Conservation (phyloP, 306 rosid genomes). For the Benincasa hispida region DNA sequence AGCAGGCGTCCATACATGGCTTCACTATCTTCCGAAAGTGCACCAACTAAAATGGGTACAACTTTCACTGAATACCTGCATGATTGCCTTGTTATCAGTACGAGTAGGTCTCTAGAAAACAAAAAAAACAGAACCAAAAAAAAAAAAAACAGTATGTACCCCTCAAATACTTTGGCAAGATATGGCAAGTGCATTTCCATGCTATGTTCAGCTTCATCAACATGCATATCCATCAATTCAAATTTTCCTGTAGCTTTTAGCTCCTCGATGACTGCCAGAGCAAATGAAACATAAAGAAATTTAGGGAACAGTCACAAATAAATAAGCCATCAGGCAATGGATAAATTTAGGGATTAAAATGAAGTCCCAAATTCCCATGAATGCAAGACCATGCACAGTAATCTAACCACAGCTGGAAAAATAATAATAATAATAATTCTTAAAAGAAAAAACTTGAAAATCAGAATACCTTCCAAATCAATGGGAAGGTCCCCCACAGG, state of each 20-base stretch:
- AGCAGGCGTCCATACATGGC: constrained; percentile 74
- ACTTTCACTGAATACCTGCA: constrained; percentile 69
- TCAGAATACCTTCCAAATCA: constrained; percentile 81
- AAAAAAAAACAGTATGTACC: constrained; percentile 19
- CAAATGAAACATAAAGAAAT: not conserved
- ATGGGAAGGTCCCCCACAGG: constrained; percentile 86
- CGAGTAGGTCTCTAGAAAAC: constrained; percentile 11
- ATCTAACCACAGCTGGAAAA: not conserved
- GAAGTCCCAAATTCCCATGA: not conserved
- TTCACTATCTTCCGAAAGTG: constrained; percentile 62
- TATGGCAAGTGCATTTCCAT: constrained; percentile 99
- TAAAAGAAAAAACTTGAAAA: not conserved
- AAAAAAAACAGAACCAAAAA: not conserved
- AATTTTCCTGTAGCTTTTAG: constrained; percentile 82
- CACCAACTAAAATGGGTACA: constrained; percentile 88
- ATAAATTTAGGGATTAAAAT: not conserved
- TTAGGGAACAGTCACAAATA: not conserved
- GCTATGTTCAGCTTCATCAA: constrained; percentile 99
- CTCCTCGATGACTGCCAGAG: constrained; percentile 55
- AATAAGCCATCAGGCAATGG: not conserved
- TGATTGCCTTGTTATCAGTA: constrained; percentile 27
- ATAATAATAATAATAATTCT: not conserved
- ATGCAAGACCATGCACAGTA: not conserved
- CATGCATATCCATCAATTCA: constrained; percentile 61
- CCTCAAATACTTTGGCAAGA: constrained; percentile 91